Conservation (phyloP, 2,329 filamentous ascomycete genomes). For the Arthrobotrys iridis region DNA sequence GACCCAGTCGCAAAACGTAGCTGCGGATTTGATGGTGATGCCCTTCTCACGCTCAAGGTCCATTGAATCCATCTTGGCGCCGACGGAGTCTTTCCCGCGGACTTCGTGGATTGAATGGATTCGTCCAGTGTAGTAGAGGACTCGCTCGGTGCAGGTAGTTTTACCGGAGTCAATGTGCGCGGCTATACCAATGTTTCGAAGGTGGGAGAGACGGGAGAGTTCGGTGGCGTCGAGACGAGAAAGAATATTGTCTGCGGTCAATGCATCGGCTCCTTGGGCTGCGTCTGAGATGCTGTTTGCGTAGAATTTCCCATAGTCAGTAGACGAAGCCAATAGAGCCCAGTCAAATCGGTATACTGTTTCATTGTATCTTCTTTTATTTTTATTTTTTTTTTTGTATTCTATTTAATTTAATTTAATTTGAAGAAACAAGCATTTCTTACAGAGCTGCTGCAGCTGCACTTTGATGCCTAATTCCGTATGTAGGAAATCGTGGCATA, state of each 20-base stretch:
- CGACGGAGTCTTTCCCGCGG: conserved; percentile 89
- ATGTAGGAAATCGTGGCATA: conserved; percentile 8
- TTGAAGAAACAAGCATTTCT: background rate
- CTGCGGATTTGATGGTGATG: conserved; percentile 98
- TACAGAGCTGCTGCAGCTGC: conserved; percentile 48
- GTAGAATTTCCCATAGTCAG: background rate
- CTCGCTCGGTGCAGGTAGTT: conserved; percentile 94
- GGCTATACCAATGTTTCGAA: conserved; percentile 98
- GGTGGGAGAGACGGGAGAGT: conserved; percentile 77
- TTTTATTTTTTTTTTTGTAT: too few species aligned
- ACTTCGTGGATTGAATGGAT: conserved; percentile 94
- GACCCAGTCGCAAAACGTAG: conserved; percentile 96
- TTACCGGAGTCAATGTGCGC: conserved; percentile 99
- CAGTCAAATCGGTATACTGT: background rate
- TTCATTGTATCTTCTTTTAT: background rate
- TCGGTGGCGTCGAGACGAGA: conserved; percentile 84
- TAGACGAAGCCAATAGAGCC: background rate
- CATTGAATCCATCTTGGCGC: conserved; percentile 99
- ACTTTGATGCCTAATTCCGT: conserved; percentile 33
- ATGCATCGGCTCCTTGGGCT: conserved; percentile 54
- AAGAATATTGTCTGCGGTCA: conserved; percentile 74
- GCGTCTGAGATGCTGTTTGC: conserved; percentile 41
- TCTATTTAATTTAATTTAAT: too few species aligned
- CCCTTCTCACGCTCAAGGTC: conserved; percentile 97
- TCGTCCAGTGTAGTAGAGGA: conserved; percentile 96